Percentiles rank a stretch among this genome's conserved stretches.
phyloP scores from a whole-genome alignment of 352 stramenopile genomes.

The Pythium chondricola region DNA sequence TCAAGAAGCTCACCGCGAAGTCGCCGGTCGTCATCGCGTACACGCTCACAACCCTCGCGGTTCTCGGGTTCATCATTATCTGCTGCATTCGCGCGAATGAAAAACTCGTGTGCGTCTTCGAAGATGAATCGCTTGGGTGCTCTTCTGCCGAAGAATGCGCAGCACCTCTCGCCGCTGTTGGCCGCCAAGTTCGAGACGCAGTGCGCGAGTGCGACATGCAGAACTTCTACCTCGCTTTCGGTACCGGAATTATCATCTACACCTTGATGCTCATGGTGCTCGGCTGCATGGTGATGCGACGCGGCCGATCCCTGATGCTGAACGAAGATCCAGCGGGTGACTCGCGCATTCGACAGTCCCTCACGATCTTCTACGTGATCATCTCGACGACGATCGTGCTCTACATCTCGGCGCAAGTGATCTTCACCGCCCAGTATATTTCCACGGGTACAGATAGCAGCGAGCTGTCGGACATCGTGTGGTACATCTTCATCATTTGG shows the following conservation, averaged over 20 bases:
- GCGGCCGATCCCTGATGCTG: constrained; percentile 76
- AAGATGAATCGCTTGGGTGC: constrained; percentile 47
- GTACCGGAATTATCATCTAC: constrained; percentile 75
- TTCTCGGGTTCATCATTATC: constrained; percentile 62
- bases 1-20: constrained; percentile 82
- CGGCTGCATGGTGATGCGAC: constrained; percentile 84
- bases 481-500: constrained; percentile 88
- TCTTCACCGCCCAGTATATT: constrained; percentile 84
- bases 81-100: constrained; percentile 41
- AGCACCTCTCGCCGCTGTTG: constrained; percentile 53
- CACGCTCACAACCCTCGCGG: constrained; percentile 49
- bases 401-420: constrained; percentile 83
- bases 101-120: constrained; percentile 74
- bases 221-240: constrained; percentile 73
- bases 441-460: constrained; percentile 44
- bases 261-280: constrained; percentile 82
- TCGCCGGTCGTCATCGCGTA: constrained; percentile 74
- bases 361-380: constrained; percentile 87
- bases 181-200: constrained; percentile 57
- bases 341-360: constrained; percentile 70
- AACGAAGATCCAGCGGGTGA: constrained; percentile 83
- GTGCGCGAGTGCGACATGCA: constrained; percentile 75
- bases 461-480: constrained; percentile 74
- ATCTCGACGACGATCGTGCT: constrained; percentile 83
- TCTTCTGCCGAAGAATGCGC: constrained; percentile 47